Conservation (phyloP, 2,329 filamentous ascomycete genomes). For the Alternaria triticina region DNA sequence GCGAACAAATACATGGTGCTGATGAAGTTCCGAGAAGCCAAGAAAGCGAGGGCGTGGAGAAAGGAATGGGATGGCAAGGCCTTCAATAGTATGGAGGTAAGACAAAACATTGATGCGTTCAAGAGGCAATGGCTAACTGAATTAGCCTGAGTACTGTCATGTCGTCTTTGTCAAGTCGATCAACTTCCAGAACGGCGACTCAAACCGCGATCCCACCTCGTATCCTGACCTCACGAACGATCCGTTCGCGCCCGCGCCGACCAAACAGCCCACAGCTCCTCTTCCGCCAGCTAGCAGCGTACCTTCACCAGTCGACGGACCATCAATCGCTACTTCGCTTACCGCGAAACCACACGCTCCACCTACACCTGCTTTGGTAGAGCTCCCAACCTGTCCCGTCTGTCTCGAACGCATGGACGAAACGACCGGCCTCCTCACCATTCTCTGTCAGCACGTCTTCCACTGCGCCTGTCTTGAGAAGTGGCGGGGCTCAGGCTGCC, state of each 20-base stretch:
- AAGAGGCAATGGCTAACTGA: conserved; percentile 7
- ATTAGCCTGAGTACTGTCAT: conserved; percentile 87
- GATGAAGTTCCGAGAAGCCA: conserved; percentile 85
- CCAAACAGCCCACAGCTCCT: conserved; percentile 43
- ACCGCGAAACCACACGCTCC: conserved; percentile 69
- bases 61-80: conserved; percentile 89
- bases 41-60: conserved; percentile 79
- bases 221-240: conserved; percentile 70
- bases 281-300: conserved; percentile 39
- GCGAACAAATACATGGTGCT: conserved; percentile 94
- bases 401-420: conserved; percentile 99
- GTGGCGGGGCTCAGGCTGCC: conserved; percentile 93
- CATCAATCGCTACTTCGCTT: conserved; percentile 52
- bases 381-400: conserved; percentile 94
- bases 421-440: conserved; percentile 91
- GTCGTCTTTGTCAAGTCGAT: conserved; percentile 94
- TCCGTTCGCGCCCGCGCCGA: conserved; percentile 66
- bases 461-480: conserved; percentile 96
- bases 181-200: conserved; percentile 72
- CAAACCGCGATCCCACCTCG: conserved; percentile 53
- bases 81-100: conserved; percentile 88
- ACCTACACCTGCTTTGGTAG: conserved; percentile 83
- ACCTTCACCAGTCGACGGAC: conserved; percentile 42
- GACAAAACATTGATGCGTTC: conserved; percentile 23
- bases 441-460: conserved; percentile 96